phyloP scores from a whole-genome alignment of 2,329 filamentous ascomycete genomes.

The Fusarium setosum region DNA sequence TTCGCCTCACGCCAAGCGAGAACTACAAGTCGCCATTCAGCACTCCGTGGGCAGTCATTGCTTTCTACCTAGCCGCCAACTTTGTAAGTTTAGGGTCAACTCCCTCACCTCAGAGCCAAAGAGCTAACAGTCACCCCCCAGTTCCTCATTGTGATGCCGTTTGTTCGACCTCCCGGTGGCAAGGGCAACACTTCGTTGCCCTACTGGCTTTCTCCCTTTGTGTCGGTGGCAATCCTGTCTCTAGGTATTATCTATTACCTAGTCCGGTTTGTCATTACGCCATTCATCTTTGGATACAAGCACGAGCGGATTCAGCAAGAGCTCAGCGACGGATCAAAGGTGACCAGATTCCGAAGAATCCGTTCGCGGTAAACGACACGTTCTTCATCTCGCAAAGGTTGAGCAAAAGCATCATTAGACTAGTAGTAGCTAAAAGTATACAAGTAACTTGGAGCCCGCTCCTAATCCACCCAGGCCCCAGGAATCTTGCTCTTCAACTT shows the following conservation, averaged over 20 bases:
- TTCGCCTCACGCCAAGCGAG: conserved; percentile 29
- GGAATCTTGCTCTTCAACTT: neutral
- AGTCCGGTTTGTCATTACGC: conserved; percentile 2
- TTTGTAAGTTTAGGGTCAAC: conserved; percentile 2
- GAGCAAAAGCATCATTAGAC: neutral
- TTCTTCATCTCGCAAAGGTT: neutral
- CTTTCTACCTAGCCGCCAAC: conserved; percentile 3
- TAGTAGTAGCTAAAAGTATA: no score
- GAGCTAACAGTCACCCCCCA: neutral
- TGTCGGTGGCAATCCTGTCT: conserved; percentile 8
- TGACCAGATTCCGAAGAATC: conserved; percentile 13
- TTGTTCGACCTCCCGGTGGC: conserved; percentile 12
- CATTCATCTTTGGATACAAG: conserved; percentile 10
- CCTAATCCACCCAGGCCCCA: conserved; percentile 7
- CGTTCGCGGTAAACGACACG: neutral
- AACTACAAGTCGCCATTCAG: conserved; percentile 28
- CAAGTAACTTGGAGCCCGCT: no score
- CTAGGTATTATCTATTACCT: conserved; percentile 18
- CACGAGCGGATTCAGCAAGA: conserved; percentile 6
- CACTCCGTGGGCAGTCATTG: conserved; percentile 32
- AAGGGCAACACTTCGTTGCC: conserved; percentile 26
- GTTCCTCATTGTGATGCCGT: conserved; percentile 25
- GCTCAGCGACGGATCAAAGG: conserved; percentile 24
- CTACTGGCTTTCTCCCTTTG: conserved; percentile 22
- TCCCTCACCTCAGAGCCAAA: neutral